These are phyloP conservation scores for Trypanosoma brucei DNA, from an alignment of 208 protist species.

Conservation along the genomic window DNA sequence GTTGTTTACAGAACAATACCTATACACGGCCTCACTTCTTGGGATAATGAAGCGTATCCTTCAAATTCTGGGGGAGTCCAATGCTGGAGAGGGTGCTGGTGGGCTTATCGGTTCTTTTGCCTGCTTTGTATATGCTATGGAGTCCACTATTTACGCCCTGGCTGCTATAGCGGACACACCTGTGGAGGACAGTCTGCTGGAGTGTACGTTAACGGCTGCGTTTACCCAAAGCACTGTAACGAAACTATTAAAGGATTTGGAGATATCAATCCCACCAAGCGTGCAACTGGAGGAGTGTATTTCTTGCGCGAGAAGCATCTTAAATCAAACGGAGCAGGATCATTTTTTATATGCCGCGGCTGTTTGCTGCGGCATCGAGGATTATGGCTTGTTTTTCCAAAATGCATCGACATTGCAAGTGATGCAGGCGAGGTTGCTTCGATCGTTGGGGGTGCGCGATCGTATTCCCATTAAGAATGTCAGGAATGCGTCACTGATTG, in stretches of 20 bases:
- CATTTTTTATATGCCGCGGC: constrained; percentile 77
- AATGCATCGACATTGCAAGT: constrained; percentile 80
- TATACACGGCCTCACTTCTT: constrained; percentile 66
- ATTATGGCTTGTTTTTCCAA: constrained; percentile 82
- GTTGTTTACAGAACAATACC: constrained; percentile 83
- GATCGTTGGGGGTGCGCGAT: constrained; percentile 57
- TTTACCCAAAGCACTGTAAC: constrained; percentile 60
- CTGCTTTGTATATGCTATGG: constrained; percentile 80
- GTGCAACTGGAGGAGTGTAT: constrained; percentile 50
- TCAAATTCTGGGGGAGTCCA: constrained; percentile 49
- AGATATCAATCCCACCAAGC: constrained; percentile 48
- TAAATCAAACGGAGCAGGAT: constrained; percentile 60
- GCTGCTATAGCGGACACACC: constrained; percentile 77
- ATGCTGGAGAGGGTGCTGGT: constrained; percentile 44
- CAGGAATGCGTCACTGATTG: constrained; percentile 50
- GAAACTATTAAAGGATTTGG: constrained; percentile 53
- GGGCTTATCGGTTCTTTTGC: constrained; percentile 54
- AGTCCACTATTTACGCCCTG: constrained; percentile 77
- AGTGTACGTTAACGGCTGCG: constrained; percentile 55
- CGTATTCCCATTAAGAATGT: constrained; percentile 66
- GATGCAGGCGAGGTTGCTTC: constrained; percentile 60
- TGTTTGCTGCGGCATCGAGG: constrained; percentile 80
- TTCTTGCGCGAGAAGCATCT: constrained; percentile 32
- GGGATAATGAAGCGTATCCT: constrained; percentile 71
- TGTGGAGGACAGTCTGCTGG: constrained; percentile 76